phyloP scores from a whole-genome alignment of 164 flowering plant species.

The Paratinospora sagittata region DNA sequence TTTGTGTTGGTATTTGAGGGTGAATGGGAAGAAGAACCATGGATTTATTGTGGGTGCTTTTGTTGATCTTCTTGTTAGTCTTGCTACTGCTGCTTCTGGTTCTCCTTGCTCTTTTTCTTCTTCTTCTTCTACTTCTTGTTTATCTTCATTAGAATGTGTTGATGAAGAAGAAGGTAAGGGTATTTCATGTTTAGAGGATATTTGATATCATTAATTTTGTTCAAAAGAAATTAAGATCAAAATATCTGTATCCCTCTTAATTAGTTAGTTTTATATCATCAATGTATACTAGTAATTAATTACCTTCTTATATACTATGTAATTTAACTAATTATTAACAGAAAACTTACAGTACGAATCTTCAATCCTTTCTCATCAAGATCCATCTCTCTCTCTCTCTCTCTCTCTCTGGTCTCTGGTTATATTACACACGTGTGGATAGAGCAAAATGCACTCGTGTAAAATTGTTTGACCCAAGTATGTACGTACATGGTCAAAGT shows the following conservation, averaged over 20 bases:
- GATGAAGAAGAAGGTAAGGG: constrained; percentile 14
- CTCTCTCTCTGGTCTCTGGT: background rate
- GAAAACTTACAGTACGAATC: no score
- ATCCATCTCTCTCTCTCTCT: background rate
- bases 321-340: no score
- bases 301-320: constrained; percentile 4
- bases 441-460: no score
- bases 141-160: constrained; percentile 22
- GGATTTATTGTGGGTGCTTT: constrained; percentile 68
- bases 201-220: no score
- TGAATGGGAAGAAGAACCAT: constrained; percentile 57
- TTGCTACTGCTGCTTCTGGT: constrained; percentile 29
- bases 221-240: background rate
- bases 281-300: constrained; percentile 14
- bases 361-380: no score
- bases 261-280: background rate
- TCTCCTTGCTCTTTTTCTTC: constrained; percentile 5
- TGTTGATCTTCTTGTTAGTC: constrained; percentile 57
- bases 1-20: constrained; percentile 57
- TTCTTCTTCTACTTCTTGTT: constrained; percentile 10
- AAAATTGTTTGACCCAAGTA: no score
- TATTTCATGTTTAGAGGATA: constrained; percentile 20
- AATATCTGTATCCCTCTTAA: no score
- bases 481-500: no score
- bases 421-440: background rate